phyloP scores from a whole-genome alignment of 2,329 filamentous ascomycete species.

The Beauveria sp. region DNA sequence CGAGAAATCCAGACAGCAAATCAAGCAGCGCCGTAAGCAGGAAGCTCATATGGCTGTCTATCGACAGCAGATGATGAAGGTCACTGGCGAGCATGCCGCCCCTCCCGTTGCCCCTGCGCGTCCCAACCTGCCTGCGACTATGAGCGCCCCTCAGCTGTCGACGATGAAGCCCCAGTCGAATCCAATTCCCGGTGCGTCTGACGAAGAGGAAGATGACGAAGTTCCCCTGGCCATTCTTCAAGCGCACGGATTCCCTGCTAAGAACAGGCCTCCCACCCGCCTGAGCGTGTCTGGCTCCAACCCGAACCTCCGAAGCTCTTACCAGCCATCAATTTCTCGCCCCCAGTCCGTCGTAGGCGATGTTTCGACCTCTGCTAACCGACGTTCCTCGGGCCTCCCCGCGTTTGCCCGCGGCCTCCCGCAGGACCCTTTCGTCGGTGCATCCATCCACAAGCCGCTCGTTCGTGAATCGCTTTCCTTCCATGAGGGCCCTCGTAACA shows the following conservation, averaged over 20 bases:
- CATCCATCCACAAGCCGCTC: conserved; percentile 63
- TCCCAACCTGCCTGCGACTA: conserved; percentile 47
- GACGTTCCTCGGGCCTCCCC: conserved; percentile 49
- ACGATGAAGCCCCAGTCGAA: conserved; percentile 29
- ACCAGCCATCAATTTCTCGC: conserved; percentile 38
- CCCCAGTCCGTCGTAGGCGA: conserved; percentile 45
- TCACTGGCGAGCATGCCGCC: conserved; percentile 62
- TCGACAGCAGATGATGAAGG: conserved; percentile 94
- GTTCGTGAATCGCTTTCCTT: conserved; percentile 70
- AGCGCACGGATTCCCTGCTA: conserved; percentile 80
- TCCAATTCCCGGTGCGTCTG: conserved; percentile 58
- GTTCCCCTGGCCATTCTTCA: conserved; percentile 79
- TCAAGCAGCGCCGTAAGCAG: conserved; percentile 75
- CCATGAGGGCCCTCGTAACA: conserved; percentile 42
- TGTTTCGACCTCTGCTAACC: conserved; percentile 21
- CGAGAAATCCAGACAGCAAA: conserved; percentile 65
- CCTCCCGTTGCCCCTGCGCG: conserved; percentile 30
- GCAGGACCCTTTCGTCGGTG: conserved; percentile 77
- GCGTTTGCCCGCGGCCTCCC: conserved; percentile 78
- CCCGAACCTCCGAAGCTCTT: conserved; percentile 60
- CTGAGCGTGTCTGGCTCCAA: conserved; percentile 58
- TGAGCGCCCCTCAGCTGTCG: conserved; percentile 55
- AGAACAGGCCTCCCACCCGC: conserved; percentile 64
- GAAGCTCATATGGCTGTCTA: conserved; percentile 87
- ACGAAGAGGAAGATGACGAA: conserved; percentile 86